These are phyloP conservation scores for Penicillium tannophilum DNA, from an alignment of 495 filamentous ascomycete genomes.

Conservation along the genomic window DNA sequence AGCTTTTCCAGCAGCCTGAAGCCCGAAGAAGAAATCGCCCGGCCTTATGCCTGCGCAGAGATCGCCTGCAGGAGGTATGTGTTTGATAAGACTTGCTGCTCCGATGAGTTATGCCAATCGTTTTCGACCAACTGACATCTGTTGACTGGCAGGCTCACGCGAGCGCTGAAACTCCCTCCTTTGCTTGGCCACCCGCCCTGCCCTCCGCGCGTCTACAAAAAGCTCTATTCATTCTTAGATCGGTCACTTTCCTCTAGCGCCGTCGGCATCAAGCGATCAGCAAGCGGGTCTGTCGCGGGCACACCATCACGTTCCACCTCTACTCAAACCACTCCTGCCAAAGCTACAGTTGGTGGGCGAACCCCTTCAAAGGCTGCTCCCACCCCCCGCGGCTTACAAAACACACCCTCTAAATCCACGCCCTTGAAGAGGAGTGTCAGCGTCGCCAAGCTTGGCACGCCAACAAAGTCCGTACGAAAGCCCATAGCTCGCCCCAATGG, in stretches of 20 bases:
- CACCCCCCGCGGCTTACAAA: slow-evolving; percentile 38
- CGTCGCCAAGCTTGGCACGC: slow-evolving; percentile 20
- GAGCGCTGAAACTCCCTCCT: slow-evolving; percentile 78
- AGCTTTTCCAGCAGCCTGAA: slow-evolving; percentile 77
- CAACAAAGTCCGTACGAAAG: slow-evolving; percentile 30
- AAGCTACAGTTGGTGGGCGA: slow-evolving; percentile 26
- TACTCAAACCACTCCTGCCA: slow-evolving; percentile 36
- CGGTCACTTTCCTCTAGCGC: slow-evolving; percentile 59
- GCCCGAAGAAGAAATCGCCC: slow-evolving; percentile 83
- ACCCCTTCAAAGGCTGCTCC: slow-evolving; percentile 38
- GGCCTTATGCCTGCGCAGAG: slow-evolving; percentile 86
- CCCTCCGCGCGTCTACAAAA: slow-evolving; percentile 79
- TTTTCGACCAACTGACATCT: slow-evolving; percentile 4
- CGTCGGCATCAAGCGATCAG: slow-evolving; percentile 33
- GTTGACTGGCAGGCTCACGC: slow-evolving; percentile 63
- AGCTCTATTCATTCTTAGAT: slow-evolving; percentile 79
- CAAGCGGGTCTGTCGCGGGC: slow-evolving; percentile 31
- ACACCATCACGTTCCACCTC: slow-evolving; percentile 34
- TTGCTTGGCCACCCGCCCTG: slow-evolving; percentile 82
- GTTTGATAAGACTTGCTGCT: too few species aligned
- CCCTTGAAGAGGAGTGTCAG: slow-evolving; percentile 41
- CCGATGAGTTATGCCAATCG: not conserved
- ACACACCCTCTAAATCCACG: slow-evolving; percentile 46
- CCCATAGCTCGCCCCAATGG: slow-evolving; percentile 20
- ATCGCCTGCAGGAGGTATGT: slow-evolving; percentile 82